These are phyloP conservation scores for Podospora pseudopauciseta DNA, from an alignment of 495 filamentous ascomycete genomes.

Conservation along the genomic window DNA sequence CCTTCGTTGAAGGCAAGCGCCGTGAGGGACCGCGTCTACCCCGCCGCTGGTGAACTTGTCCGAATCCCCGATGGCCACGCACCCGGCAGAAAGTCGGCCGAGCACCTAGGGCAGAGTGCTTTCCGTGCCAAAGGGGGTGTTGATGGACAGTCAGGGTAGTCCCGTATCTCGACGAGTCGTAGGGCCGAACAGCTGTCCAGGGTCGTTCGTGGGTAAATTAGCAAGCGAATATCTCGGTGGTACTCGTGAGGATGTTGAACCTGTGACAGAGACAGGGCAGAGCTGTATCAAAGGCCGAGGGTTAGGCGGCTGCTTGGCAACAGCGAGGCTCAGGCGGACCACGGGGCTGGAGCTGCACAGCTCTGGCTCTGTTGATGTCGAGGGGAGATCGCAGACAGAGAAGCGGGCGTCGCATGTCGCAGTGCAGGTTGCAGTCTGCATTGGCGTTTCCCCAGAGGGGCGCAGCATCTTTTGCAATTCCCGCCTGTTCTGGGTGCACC, in stretches of 20 bases:
- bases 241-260: neutral
- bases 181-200: neutral
- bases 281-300: neutral
- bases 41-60: constrained; percentile 2
- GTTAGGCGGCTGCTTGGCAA: neutral
- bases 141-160: neutral
- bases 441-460: constrained; percentile 13
- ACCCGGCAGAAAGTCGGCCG: neutral
- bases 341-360: constrained; percentile 5
- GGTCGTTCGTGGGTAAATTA: neutral
- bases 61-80: constrained; percentile 1
- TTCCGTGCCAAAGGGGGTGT: neutral
- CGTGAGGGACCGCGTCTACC: neutral
- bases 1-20: neutral
- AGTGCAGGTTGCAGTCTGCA: constrained; percentile 1
- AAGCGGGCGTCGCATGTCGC: neutral
- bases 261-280: neutral
- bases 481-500: constrained; percentile 13
- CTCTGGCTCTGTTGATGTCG: neutral
- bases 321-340: neutral
- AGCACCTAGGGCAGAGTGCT: neutral
- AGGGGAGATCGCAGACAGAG: neutral
- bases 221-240: neutral
- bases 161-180: constrained; percentile 5
- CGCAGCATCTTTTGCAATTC: constrained; percentile 10